Evolutionary conservation across 179 eudicot genomes (phyloP), one percentile per base, ranked within the genome.

Genomic region (Silene noctiflora): DNA sequence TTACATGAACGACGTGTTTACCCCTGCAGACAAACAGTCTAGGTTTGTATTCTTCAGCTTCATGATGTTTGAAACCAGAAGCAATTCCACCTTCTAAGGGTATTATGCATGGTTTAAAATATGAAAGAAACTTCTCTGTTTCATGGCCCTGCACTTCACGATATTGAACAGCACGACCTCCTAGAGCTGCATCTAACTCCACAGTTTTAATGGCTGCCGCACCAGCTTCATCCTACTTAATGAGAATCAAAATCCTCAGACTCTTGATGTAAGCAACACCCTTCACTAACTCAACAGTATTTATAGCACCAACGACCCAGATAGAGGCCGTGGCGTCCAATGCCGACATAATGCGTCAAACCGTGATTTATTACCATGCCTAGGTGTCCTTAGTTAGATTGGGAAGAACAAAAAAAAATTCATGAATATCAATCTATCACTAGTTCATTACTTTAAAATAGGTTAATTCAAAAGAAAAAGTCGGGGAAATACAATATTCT

Each of bases 81-180:
- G 91, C 85, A 75, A 88, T 78, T 81, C 99, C 98, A 62, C 99
- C 97, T 91, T 91, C 87, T 86, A 85, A 83, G 66, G 99, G 99
- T 75, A 96, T 91, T 60, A 96, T 96, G 85, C 99, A 96, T 64
- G 99, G 99, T 76, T 93, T 93, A 77, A 93, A 96, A 84, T 91
- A 93, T 69, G 99, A 96, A 77, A 96, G 96, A 70, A 96, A 96
- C 80, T 88, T 93, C 84, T 96, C 98, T 11, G 98, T 87, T 88
- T 96, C 99, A 78, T 91, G 89, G 71, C 99, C 98, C 85, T 93
- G 99, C 48, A 91, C 85, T 84, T 96, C 99, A 51, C 98, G 91
- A 78, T 93, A 96, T 79, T 96, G 99, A 75, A 96, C 97, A 82
- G 99, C 99, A 56, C 94, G 96, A 31, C 98, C 97, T 61, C 98